Percentiles rank a stretch among this genome's conserved stretches.
Evolutionary conservation across 148 eudicot species (phyloP).

Genomic region (Amaranthus hypochondriacus): DNA sequence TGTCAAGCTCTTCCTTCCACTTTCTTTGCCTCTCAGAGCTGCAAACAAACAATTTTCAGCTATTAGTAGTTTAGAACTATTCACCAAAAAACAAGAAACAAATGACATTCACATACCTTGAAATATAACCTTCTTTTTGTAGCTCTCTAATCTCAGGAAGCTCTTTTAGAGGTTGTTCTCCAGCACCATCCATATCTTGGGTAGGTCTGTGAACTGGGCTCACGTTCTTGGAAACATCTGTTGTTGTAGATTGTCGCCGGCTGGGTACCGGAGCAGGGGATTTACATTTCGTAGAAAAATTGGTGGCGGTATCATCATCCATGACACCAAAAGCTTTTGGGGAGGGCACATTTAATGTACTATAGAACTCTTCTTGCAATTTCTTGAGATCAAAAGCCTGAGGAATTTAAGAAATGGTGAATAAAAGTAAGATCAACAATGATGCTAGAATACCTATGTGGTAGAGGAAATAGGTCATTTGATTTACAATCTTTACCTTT

Average conservation of each 20-base stretch:
- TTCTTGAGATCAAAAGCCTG: constrained; percentile 83
- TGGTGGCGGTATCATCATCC: constrained; percentile 33
- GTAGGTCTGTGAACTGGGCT: constrained; percentile 28
- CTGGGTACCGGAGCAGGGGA: constrained; percentile 47
- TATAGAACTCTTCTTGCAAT: constrained; percentile 67
- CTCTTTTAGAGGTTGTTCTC: constrained; percentile 36
- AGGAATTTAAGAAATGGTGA: not conserved
- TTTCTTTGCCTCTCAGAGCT: constrained; percentile 58
- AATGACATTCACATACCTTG: constrained; percentile 40
- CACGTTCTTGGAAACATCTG: constrained; percentile 38
- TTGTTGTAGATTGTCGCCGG: constrained; percentile 51
- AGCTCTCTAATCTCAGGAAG: constrained; percentile 39
- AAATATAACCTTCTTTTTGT: constrained; percentile 31
- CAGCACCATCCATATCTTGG: constrained; percentile 29
- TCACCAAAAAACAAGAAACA: constrained; percentile 9
- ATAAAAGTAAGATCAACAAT: not conserved
- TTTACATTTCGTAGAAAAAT: constrained; percentile 51
- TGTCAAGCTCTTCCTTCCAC: constrained; percentile 78
- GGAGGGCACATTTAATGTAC: constrained; percentile 49
- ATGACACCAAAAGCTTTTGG: constrained; percentile 37
- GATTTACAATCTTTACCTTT: constrained; percentile 41
- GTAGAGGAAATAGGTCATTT: not conserved
- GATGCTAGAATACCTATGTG: not conserved
- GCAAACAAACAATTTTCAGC: constrained; percentile 10
- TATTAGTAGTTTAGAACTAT: constrained; percentile 1